A percentile compares a stretch with the other conserved stretches of the same genome.
phyloP scores from a whole-genome alignment of 2,329 filamentous ascomycete genomes.

The Sporothrix sp. region DNA sequence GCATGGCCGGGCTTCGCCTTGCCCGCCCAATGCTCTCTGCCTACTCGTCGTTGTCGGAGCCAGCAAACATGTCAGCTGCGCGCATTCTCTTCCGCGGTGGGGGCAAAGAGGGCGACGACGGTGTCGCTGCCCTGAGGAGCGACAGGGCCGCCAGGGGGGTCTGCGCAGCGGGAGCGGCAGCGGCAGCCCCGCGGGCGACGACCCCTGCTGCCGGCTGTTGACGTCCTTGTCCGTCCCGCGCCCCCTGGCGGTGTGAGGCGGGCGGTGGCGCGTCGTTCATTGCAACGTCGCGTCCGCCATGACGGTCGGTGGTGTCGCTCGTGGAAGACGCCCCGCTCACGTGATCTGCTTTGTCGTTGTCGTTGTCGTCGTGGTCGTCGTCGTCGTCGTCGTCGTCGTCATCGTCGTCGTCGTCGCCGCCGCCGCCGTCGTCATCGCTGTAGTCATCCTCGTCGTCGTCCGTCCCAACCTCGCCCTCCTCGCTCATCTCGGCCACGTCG shows the following conservation, averaged over 20 bases:
- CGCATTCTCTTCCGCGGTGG: constrained; percentile 53
- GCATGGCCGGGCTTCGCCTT: too few species aligned
- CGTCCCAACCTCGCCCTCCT: constrained; percentile 18
- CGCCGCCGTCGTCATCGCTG: neutral
- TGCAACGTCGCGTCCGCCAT: neutral
- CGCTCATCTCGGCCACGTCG: constrained; percentile 14
- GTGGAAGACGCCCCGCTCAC: too few species aligned
- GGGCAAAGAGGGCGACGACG: too few species aligned
- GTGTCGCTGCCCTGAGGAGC: too few species aligned
- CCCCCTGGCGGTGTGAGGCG: neutral
- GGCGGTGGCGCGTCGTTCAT: neutral
- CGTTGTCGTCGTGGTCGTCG: neutral
- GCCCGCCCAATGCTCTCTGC: too few species aligned
- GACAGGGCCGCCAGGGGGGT: neutral
- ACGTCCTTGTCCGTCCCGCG: neutral
- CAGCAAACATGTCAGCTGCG: constrained; percentile 81
- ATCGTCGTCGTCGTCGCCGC: neutral
- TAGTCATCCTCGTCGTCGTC: constrained; percentile 8
- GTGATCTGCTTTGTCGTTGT: neutral
- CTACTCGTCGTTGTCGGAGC: constrained; percentile 44
- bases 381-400: neutral
- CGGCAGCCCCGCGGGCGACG: neutral
- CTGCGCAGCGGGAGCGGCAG: neutral
- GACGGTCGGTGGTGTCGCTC: too few species aligned
- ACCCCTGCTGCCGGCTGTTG: neutral